Percentiles rank a stretch among this genome's conserved stretches.
Conservation (phyloP, 768 basidiomycete species). For the Lepiota subincarnata region DNA sequence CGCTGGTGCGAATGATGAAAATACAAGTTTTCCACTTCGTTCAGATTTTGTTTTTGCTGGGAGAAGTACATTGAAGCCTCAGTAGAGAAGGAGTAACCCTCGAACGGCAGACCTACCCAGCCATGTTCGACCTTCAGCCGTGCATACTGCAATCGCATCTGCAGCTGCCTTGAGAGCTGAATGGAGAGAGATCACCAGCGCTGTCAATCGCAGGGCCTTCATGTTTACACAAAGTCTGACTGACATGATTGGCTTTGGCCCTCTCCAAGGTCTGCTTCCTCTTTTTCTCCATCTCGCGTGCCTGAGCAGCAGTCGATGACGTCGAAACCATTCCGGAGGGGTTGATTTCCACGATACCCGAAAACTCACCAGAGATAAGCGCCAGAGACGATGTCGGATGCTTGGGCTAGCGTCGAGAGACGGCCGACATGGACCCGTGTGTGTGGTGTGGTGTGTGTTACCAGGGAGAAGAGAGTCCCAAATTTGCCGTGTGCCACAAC, state of each 20-base stretch:
- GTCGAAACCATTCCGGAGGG: conserved; percentile 29
- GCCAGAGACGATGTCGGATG: background rate
- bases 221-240: conserved; percentile 16
- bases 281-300: conserved; percentile 37
- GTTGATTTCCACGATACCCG: no score
- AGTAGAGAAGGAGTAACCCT: background rate
- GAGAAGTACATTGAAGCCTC: background rate
- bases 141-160: conserved; percentile 73
- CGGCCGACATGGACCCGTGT: conserved; percentile 4
- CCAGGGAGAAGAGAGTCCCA: conserved; percentile 1
- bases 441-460: background rate
- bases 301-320: conserved; percentile 25
- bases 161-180: conserved; percentile 68
- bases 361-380: background rate
- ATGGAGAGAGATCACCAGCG: conserved; percentile 1
- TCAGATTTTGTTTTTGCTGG: conserved; percentile 73
- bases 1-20: conserved; percentile 66
- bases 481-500: conserved; percentile 6
- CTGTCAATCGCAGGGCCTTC: background rate
- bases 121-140: conserved; percentile 77
- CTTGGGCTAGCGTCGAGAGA: background rate
- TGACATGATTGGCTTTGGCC: conserved; percentile 54
- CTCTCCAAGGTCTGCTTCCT: conserved; percentile 51
- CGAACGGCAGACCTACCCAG: conserved; percentile 49
- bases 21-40: conserved; percentile 81